Conservation (phyloP, 768 basidiomycete species). For the Coprinopsis cinerea region DNA sequence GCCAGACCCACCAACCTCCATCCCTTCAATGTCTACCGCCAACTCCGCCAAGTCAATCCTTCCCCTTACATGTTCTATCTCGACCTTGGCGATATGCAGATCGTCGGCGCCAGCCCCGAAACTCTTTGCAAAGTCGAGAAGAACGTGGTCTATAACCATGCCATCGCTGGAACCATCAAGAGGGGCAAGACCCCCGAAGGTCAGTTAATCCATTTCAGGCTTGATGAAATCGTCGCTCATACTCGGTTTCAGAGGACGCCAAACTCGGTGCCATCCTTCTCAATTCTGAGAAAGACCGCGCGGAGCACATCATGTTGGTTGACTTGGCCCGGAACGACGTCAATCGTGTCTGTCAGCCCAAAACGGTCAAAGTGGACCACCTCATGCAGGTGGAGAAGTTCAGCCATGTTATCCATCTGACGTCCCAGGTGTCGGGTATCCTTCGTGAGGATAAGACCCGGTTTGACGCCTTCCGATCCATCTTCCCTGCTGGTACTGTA, state of each 20-base stretch:
- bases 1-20: constrained; percentile 81
- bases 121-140: constrained; percentile 93
- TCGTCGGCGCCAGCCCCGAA: constrained; percentile 98
- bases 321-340: constrained; percentile 98
- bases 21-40: constrained; percentile 96
- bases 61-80: constrained; percentile 99
- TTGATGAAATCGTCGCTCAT: constrained; percentile 11
- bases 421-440: constrained; percentile 87
- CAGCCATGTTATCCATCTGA: constrained; percentile 96
- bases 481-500: constrained; percentile 98
- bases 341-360: constrained; percentile 92
- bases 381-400: constrained; percentile 93
- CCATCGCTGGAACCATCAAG: constrained; percentile 92
- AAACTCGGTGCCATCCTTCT: constrained; percentile 66
- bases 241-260: constrained; percentile 72
- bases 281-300: constrained; percentile 88
- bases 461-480: constrained; percentile 99
- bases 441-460: constrained; percentile 79
- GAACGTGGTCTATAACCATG: constrained; percentile 93
- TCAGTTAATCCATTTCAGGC: constrained; percentile 26
- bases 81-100: constrained; percentile 87
- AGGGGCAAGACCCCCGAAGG: constrained; percentile 85
- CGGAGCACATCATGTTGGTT: constrained; percentile 99
- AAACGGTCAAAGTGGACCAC: constrained; percentile 93
- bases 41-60: constrained; percentile 90